Evolutionary conservation across 495 filamentous ascomycete genomes (phyloP), one percentile per base, ranked within the genome.

Genomic region (Lophiostoma macrostomum): DNA sequence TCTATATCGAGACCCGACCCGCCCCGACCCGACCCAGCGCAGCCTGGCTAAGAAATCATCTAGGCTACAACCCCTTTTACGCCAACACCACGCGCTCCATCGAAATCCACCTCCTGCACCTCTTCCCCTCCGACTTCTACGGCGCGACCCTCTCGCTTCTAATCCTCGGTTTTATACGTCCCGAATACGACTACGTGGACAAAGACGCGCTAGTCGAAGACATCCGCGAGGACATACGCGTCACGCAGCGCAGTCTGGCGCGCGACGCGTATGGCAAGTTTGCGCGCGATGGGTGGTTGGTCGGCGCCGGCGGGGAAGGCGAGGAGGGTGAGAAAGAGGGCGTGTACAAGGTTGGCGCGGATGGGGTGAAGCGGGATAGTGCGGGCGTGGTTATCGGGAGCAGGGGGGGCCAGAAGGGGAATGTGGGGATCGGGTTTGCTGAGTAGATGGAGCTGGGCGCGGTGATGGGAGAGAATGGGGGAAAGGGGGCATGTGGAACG

Each of bases 1-100:
- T 90, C 90, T 0, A 94, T 88, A 29, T 69, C 96, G 94, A 73
- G 90, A 89, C n/a, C n/a, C n/a, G n/a, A n/a, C n/a, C n/a, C n/a
- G n/a, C n/a, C n/a, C n/a, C n/a, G n/a, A n/a, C n/a, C n/a, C n/a
- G n/a, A n/a, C n/a, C n/a, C n/a, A n/a, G n/a, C n/a, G n/a, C n/a
- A n/a, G n/a, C n/a, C n/a, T n/a, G n/a, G n/a, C n/a, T n/a, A n/a
- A n/a, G 67, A 96, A 96, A 69, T 78, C 78, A 19, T 80, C 27
- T 53, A 20, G 47, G 56, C 49, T 50, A 37, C 32, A 46, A 53
- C 31, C 49, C 46, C 19, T 48, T 35, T 42, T 63, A 32, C 45
- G 64, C 31, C 24, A 64, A 44, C 31, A 49, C 42, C 18, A 14
- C 47, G 11, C 53, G 24, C 29, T 31, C 22, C 24, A 51, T 76